Percentiles rank a stretch among this genome's conserved stretches.
Conservation (phyloP, 768 basidiomycete species). For the Kondoa malvinella region DNA sequence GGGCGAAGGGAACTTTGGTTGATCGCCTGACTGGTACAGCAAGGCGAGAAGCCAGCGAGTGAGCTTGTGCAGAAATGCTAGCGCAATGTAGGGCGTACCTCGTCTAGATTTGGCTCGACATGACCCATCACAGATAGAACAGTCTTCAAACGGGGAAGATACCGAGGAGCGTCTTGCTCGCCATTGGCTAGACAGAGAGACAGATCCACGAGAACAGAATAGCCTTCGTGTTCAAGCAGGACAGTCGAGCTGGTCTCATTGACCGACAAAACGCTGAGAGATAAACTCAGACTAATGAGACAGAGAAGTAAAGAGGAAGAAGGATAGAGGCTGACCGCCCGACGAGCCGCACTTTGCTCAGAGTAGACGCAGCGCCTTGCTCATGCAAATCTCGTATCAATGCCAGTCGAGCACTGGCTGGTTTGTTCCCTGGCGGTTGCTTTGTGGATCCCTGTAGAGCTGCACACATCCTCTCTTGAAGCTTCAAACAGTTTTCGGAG, state of each 20-base stretch:
- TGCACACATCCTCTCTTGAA: neutral
- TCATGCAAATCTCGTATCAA: neutral
- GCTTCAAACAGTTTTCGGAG: too few species aligned
- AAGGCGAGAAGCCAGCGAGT: too few species aligned
- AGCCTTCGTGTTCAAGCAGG: constrained; percentile 1
- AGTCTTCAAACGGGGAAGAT: neutral
- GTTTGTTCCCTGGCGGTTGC: neutral
- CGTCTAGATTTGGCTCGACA: neutral
- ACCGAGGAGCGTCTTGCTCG: neutral
- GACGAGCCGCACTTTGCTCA: constrained; percentile 2
- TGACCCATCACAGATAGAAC: neutral
- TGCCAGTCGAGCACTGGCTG: neutral
- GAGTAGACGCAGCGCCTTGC: neutral
- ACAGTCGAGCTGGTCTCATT: neutral
- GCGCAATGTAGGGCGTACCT: neutral
- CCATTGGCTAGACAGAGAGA: neutral
- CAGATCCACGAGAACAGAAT: neutral
- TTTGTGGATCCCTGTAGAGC: too few species aligned
- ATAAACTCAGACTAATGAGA: neutral
- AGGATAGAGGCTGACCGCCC: neutral
- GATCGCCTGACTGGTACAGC: neutral
- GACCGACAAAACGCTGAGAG: neutral
- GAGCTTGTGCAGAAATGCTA: too few species aligned
- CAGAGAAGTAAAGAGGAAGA: neutral
- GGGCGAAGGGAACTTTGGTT: neutral